phyloP scores from a whole-genome alignment of 768 basidiomycete genomes.

The Gyrodon lividus region DNA sequence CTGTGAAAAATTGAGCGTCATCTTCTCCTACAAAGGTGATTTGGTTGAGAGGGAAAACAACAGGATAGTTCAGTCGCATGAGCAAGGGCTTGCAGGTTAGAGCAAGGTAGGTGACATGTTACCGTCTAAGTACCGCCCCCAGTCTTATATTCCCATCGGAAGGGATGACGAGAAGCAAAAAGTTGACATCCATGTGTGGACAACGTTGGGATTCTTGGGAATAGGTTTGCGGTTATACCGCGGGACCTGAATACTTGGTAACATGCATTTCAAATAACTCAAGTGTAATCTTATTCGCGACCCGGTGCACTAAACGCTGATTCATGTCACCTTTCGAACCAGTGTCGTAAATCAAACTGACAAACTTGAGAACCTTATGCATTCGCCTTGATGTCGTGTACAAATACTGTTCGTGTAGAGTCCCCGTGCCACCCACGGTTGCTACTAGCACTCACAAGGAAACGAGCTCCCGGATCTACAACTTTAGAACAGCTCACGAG shows the following conservation, averaged over 20 bases:
- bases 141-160: constrained; percentile 29
- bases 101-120: constrained; percentile 23
- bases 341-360: constrained; percentile 25
- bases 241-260: constrained; percentile 31
- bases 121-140: constrained; percentile 8
- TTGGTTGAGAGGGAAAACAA: constrained; percentile 36
- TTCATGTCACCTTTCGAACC: neutral
- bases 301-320: neutral
- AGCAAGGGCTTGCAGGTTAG: constrained; percentile 2
- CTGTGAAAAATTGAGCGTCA: constrained; percentile 53
- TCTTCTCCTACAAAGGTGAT: constrained; percentile 41
- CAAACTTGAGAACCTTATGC: constrained; percentile 25
- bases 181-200: constrained; percentile 23
- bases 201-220: constrained; percentile 12
- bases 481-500: constrained; percentile 46
- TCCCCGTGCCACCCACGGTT: constrained; percentile 95
- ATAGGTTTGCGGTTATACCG: constrained; percentile 29
- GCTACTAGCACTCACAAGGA: constrained; percentile 89
- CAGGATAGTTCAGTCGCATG: constrained; percentile 33
- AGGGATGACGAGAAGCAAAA: constrained; percentile 35
- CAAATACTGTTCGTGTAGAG: constrained; percentile 83
- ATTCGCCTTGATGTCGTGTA: constrained; percentile 76
- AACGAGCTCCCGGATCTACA: constrained; percentile 79
- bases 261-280: constrained; percentile 28
- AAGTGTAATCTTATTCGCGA: constrained; percentile 28